Conservation (phyloP, 768 basidiomycete species). For the Hebeloma cylindrosporum region DNA sequence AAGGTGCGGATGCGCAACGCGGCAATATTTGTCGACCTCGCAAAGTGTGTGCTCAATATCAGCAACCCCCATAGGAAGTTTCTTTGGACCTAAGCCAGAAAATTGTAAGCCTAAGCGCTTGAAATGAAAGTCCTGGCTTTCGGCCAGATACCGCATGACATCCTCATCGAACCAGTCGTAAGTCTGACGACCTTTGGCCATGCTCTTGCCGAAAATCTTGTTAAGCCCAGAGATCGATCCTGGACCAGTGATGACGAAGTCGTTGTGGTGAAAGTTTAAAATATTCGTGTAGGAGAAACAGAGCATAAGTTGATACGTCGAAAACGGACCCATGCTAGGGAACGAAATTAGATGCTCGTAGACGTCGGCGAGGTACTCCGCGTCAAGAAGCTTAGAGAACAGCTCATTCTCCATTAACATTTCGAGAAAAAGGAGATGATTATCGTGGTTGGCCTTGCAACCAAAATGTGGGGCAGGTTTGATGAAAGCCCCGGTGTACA, state of each 20-base stretch:
- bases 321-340: slow-evolving; percentile 76
- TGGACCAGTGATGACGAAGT: slow-evolving; percentile 69
- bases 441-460: slow-evolving; percentile 45
- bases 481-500: slow-evolving; percentile 74
- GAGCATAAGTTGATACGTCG: slow-evolving; percentile 65
- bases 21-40: slow-evolving; percentile 77
- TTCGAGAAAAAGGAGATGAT: slow-evolving; percentile 64
- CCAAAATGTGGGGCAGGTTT: slow-evolving; percentile 66
- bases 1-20: slow-evolving; percentile 50
- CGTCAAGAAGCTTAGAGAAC: slow-evolving; percentile 44
- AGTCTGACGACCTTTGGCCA: slow-evolving; percentile 29
- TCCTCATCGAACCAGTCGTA: slow-evolving; percentile 48
- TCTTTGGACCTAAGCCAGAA: slow-evolving; percentile 47
- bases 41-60: slow-evolving; percentile 81
- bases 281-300: slow-evolving; percentile 57
- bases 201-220: slow-evolving; percentile 59
- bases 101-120: slow-evolving; percentile 55
- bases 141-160: slow-evolving; percentile 63
- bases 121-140: slow-evolving; percentile 62
- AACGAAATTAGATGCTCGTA: slow-evolving; percentile 59
- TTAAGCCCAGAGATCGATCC: slow-evolving; percentile 66
- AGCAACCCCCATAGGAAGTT: slow-evolving; percentile 56
- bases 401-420: slow-evolving; percentile 58
- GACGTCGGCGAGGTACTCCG: slow-evolving; percentile 61
- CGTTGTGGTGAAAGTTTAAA: slow-evolving; percentile 62